A percentile compares a stretch with the other conserved stretches of the same genome.
These are phyloP conservation scores for Artemisia argyi DNA, from an alignment of 129 eudicot species.

Conservation along the genomic window DNA sequence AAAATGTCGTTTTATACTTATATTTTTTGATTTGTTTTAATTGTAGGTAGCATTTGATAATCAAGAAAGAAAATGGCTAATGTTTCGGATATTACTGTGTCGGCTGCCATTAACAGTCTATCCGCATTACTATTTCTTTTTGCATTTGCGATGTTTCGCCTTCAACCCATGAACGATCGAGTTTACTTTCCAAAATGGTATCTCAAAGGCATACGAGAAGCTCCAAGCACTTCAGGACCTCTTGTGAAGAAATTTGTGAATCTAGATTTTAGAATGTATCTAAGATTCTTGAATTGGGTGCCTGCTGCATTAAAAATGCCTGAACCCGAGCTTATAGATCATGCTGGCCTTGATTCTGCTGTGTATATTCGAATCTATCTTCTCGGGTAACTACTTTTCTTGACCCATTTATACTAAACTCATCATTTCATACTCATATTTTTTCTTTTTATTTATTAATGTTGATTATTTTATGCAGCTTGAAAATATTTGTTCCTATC, in stretches of 20 bases:
- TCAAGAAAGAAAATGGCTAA: conserved; percentile 59
- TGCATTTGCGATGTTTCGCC: conserved; percentile 83
- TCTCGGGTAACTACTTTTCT: conserved; percentile 69
- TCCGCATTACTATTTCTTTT: conserved; percentile 81
- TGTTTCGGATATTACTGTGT: conserved; percentile 61
- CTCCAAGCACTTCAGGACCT: conserved; percentile 70
- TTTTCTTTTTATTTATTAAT: conserved; percentile 2
- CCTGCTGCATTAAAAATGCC: conserved; percentile 98
- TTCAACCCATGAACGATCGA: conserved; percentile 92
- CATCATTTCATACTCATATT: background rate
- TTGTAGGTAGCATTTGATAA: conserved; percentile 50
- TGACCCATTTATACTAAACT: background rate
- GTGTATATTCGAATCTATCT: conserved; percentile 87
- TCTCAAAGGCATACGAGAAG: conserved; percentile 82
- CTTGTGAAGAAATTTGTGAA: conserved; percentile 64
- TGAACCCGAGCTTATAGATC: conserved; percentile 88
- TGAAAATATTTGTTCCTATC: conserved; percentile 93
- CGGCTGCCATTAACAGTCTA: conserved; percentile 76
- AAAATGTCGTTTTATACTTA: background rate
- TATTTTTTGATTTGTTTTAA: background rate
- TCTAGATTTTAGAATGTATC: conserved; percentile 71
- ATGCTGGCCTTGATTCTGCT: conserved; percentile 98
- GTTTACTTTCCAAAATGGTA: conserved; percentile 99
- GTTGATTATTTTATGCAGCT: conserved; percentile 51
- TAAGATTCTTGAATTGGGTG: conserved; percentile 85